phyloP scores from a whole-genome alignment of 2,329 filamentous ascomycete species.

The Saccharata proteae region DNA sequence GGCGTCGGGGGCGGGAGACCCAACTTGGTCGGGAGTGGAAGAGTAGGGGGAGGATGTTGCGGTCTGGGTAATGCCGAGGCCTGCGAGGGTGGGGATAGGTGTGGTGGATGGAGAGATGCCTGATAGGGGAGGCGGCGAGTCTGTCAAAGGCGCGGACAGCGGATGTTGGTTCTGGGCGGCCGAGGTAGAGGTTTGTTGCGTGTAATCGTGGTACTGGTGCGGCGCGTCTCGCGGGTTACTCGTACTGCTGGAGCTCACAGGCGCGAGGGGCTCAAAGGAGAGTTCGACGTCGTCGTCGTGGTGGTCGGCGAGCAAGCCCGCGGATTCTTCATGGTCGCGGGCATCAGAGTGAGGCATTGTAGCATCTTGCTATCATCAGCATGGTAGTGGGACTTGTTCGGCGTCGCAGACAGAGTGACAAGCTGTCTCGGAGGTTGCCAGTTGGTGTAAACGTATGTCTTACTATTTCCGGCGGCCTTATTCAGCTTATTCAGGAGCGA shows the following conservation, averaged over 20 bases:
- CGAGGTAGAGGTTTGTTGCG: too few species aligned
- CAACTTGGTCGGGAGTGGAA: background rate
- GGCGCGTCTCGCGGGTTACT: conserved; percentile 3
- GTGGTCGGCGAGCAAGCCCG: conserved; percentile 5
- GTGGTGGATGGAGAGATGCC: background rate
- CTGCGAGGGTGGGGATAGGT: conserved; percentile 2
- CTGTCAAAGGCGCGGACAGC: too few species aligned
- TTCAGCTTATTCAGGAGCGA: too few species aligned
- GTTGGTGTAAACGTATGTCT: too few species aligned
- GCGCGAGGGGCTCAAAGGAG: background rate
- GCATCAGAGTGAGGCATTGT: conserved; percentile 8
- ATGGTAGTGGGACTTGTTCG: too few species aligned
- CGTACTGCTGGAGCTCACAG: too few species aligned
- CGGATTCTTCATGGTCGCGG: conserved; percentile 8
- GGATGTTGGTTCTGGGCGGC: too few species aligned
- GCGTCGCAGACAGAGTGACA: too few species aligned
- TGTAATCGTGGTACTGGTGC: conserved; percentile 1
- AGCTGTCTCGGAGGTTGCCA: too few species aligned
- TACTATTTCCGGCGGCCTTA: too few species aligned
- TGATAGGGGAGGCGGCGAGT: background rate
- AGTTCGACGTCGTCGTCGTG: conserved; percentile 6
- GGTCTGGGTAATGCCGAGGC: background rate
- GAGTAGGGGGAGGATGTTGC: conserved; percentile 1
- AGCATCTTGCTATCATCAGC: too few species aligned
- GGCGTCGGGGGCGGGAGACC: background rate